phyloP scores from a whole-genome alignment of 1,284 basidiomycete species.

The Lignosus rhinocerotis region DNA sequence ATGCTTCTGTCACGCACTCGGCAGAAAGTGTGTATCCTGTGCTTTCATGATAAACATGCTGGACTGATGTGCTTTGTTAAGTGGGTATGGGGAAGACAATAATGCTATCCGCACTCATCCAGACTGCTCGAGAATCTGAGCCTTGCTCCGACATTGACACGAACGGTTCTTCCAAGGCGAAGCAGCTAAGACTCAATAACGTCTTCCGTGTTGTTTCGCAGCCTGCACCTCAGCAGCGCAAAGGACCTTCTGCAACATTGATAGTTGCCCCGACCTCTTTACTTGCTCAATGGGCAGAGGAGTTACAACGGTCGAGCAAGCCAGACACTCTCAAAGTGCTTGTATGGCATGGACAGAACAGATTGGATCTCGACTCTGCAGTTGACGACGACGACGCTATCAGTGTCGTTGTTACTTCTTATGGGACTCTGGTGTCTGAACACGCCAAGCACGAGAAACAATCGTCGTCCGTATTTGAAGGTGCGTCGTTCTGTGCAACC shows the following conservation, averaged over 20 bases:
- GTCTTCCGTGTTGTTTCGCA: conserved; percentile 51
- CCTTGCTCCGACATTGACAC: conserved; percentile 31
- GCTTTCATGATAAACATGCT: too few relatives aligned
- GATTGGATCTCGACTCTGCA: conserved; percentile 64
- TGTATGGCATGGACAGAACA: conserved; percentile 87
- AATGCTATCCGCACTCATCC: conserved; percentile 91
- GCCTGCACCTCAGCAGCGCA: conserved; percentile 23
- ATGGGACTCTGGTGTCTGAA: conserved; percentile 86
- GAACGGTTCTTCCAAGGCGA: conserved; percentile 39
- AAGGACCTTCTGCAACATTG: conserved; percentile 64
- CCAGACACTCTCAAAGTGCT: conserved; percentile 68
- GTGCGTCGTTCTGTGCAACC: conserved; percentile 43
- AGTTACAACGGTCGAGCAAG: conserved; percentile 75
- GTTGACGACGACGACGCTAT: conserved; percentile 37
- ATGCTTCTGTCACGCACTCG: conserved; percentile 3
- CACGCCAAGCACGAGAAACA: conserved; percentile 65
- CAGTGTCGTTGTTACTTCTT: conserved; percentile 88
- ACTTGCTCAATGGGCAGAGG: conserved; percentile 88
- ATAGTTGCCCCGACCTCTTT: conserved; percentile 94
- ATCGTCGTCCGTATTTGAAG: conserved; percentile 55
- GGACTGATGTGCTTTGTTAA: conserved; percentile 28
- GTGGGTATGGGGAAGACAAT: conserved; percentile 98
- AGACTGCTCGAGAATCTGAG: conserved; percentile 65
- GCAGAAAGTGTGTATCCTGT: conserved; percentile 46
- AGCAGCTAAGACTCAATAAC: conserved; percentile 63